A percentile compares a stretch with the other conserved stretches of the same genome.
phyloP scores from a whole-genome alignment of 2,329 filamentous ascomycete genomes.

The Didymellaceae sp. region DNA sequence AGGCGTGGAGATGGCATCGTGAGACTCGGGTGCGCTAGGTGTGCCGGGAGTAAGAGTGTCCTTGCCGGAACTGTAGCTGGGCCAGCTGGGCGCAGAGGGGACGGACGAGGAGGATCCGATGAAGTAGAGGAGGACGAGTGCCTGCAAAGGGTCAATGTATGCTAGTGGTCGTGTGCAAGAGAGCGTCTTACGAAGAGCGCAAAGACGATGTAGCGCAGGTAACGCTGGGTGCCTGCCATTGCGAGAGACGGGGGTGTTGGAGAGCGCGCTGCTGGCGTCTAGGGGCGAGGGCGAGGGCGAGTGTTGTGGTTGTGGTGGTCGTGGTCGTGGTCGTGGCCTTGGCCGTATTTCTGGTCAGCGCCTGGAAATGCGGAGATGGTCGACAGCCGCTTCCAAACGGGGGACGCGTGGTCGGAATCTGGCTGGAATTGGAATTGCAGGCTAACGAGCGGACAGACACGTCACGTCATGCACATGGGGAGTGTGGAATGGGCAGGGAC shows the following conservation, averaged over 20 bases:
- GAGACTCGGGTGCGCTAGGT: conserved; percentile 23
- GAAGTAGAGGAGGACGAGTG: conserved; percentile 80
- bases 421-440: not conserved
- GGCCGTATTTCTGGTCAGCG: conserved; percentile 18
- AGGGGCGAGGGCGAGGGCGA: too few species aligned
- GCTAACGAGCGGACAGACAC: conserved; percentile 12
- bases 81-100: conserved; percentile 43
- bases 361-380: conserved; percentile 14
- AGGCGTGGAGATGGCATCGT: conserved; percentile 18
- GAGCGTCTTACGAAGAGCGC: conserved; percentile 73
- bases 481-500: not conserved
- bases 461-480: conserved; percentile 5
- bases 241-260: conserved; percentile 52
- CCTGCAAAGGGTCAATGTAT: conserved; percentile 46
- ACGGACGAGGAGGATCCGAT: conserved; percentile 69
- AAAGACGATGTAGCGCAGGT: conserved; percentile 75
- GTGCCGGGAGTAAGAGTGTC: conserved; percentile 22
- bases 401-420: conserved; percentile 3
- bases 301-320: not conserved
- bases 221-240: conserved; percentile 75
- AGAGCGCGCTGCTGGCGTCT: conserved; percentile 20
- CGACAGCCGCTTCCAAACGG: not conserved
- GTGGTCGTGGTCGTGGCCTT: not conserved
- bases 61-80: conserved; percentile 30
- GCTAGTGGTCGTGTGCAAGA: not conserved